Base-by-base conservation (phyloP, 148 eudicot species). In the Nepenthes gracilis region DNA sequence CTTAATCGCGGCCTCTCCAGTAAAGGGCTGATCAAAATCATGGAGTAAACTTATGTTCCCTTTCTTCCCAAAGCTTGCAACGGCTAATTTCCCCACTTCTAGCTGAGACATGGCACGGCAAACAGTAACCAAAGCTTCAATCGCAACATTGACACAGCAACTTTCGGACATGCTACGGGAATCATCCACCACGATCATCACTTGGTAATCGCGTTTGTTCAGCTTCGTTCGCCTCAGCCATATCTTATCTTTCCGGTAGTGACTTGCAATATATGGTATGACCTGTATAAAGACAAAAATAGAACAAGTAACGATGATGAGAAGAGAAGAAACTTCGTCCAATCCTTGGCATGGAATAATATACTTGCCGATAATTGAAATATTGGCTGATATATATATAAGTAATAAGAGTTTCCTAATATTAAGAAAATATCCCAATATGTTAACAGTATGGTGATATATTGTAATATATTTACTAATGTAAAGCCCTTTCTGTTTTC, bases 81-180 rank as follows among this genome's bases (percentile, higher is more conserved):
- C 97, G 35, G 99, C 92, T 70, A 89, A 50, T 43, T 94, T 85
- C 32, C 99, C 99, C 2, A 94, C 97, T 80, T 94, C 99, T 55
- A 89, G 73, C 66, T 89, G 97, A 64, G 99, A 83, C 86, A 94
- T 81, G 33, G 97, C 99, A 75, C 95, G 93, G 33, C 97, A 94
- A 35, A 94, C 99, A 3, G 99, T 89, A 70, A 94, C 95, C 64
- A 94, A 74, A 70, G 99, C 95, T 81, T 94, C 95, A 58, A 85
- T 66, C n/a, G 99, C 99, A 67, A 90, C 80, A 68, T 81, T 80
- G 32, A 95, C 97, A 66, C 99, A 94, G 65, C 65, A 60, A 58
- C 80, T 83, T 70, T 94, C 97, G 13, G 85, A 86, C 99, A 94
- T 94, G 79, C 99, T 89, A 43, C 87, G 85, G 10, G 99, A 94